A percentile compares a stretch with the other conserved stretches of the same genome.
These are phyloP conservation scores for Plasmodium ovale DNA, from an alignment of 169 alveolate genomes.

Conservation along the genomic window DNA sequence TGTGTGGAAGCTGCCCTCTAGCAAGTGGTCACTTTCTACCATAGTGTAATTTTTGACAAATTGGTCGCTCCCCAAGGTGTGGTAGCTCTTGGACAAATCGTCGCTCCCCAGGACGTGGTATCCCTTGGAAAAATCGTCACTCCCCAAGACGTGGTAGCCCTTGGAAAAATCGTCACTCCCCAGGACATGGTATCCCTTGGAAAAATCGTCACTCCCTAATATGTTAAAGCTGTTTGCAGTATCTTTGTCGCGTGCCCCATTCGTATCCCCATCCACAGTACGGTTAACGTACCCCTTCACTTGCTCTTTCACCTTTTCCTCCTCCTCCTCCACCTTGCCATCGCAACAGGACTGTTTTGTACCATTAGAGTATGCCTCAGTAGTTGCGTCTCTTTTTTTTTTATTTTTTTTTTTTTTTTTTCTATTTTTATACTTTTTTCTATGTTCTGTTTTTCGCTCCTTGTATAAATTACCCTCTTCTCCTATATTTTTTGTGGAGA, in stretches of 20 bases:
- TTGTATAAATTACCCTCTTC: not conserved
- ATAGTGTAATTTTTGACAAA: not conserved
- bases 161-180: not conserved
- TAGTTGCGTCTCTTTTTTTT: constrained; percentile 5
- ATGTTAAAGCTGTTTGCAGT: constrained; percentile 4
- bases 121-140: constrained; percentile 3
- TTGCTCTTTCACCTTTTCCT: not conserved
- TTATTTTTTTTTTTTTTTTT: constrained; percentile 26
- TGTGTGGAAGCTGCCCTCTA: not conserved
- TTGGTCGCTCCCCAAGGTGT: constrained; percentile 9
- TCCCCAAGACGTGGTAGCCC: not conserved
- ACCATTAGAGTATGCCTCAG: not conserved
- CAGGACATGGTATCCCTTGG: not conserved
- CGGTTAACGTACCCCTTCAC: not conserved
- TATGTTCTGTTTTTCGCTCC: not conserved
- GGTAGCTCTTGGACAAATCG: constrained; percentile 1
- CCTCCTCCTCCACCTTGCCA: too few species aligned
- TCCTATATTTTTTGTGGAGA: not conserved
- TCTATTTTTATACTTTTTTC: constrained; percentile 58
- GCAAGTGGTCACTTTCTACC: constrained; percentile 7
- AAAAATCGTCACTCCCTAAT: not conserved
- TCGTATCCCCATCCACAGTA: not conserved
- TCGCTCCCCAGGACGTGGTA: not conserved
- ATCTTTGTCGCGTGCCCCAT: not conserved
- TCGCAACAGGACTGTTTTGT: too few species aligned